Evolutionary conservation across 169 alveolate genomes (phyloP).

Genomic region (Blepharisma undulans): DNA sequence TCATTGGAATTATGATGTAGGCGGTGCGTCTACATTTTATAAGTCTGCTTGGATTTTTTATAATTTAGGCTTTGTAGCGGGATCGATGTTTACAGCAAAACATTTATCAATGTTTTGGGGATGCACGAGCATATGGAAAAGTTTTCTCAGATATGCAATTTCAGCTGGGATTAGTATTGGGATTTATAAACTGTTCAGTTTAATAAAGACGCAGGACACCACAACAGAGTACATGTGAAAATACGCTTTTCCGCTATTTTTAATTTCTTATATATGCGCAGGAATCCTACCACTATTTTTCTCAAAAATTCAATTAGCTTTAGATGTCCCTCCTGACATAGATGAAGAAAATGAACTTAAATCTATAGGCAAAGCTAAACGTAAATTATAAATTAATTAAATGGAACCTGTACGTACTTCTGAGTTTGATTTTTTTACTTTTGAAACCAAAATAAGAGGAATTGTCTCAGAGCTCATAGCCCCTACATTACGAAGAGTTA

Average conservation of each 20-base stretch:
- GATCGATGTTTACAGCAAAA: slow-evolving; percentile 25
- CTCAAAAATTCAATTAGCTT: slow-evolving; percentile 25
- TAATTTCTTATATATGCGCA: not conserved
- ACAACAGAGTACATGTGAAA: not conserved
- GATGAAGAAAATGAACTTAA: slow-evolving; percentile 17
- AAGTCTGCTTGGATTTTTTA: slow-evolving; percentile 31
- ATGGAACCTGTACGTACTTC: not conserved
- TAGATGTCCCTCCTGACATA: not conserved
- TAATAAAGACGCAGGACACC: not conserved
- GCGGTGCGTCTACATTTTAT: slow-evolving; percentile 1
- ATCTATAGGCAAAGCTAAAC: not conserved
- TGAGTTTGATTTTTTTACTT: slow-evolving; percentile 54
- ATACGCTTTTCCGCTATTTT: not conserved
- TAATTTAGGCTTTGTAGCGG: not conserved
- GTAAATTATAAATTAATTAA: not conserved
- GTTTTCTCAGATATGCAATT: not conserved
- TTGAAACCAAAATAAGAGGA: slow-evolving; percentile 65
- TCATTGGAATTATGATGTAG: not conserved
- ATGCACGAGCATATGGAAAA: not conserved
- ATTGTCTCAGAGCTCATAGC: slow-evolving; percentile 53
- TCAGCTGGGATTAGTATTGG: not conserved
- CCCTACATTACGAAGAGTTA: slow-evolving; percentile 60
- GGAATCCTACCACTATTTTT: slow-evolving; percentile 29
- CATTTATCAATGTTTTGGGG: slow-evolving; percentile 16
- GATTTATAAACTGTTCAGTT: not conserved